A percentile compares a stretch with the other conserved stretches of the same genome.
Evolutionary conservation across 108 stramenopile species (phyloP).

Genomic region (Cyclostephanos invisitatus): DNA sequence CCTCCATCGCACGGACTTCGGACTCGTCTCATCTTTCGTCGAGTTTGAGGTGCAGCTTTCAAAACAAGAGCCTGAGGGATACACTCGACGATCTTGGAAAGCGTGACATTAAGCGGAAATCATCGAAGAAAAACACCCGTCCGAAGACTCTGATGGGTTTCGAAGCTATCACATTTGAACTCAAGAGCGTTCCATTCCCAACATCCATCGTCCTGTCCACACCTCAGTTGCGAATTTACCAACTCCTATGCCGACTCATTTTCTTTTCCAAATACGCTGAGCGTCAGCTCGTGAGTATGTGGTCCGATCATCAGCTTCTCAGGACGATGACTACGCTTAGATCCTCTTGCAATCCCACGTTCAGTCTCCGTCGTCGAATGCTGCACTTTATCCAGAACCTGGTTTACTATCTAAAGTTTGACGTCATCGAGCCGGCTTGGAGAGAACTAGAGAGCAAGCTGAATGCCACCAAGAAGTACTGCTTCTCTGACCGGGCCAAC

Average conservation of each 20-base stretch:
- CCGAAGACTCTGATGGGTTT: conserved; percentile 76
- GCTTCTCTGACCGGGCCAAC: conserved; percentile 7
- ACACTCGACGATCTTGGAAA: conserved; percentile 61
- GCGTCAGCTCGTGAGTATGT: conserved; percentile 86
- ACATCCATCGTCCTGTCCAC: conserved; percentile 86
- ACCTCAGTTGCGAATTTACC: conserved; percentile 85
- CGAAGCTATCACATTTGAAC: conserved; percentile 89
- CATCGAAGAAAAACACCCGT: conserved; percentile 49
- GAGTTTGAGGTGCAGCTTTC: conserved; percentile 58
- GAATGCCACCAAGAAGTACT: conserved; percentile 34
- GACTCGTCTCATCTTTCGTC: conserved; percentile 44
- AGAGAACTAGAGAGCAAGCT: conserved; percentile 63
- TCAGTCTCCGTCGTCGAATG: conserved; percentile 92
- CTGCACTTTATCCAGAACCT: conserved; percentile 97
- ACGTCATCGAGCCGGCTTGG: conserved; percentile 96
- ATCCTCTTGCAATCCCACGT: conserved; percentile 74
- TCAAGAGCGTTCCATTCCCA: conserved; percentile 86
- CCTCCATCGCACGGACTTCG: conserved; percentile 47
- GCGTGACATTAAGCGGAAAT: conserved; percentile 34
- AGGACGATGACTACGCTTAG: conserved; percentile 84
- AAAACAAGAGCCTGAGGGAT: conserved; percentile 59
- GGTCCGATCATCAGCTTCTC: conserved; percentile 90
- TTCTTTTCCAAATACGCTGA: conserved; percentile 98
- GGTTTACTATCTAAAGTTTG: conserved; percentile 96
- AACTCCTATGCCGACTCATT: conserved; percentile 95